phyloP scores from a whole-genome alignment of 208 protist species.

The Acanthamoeba triangularis region DNA sequence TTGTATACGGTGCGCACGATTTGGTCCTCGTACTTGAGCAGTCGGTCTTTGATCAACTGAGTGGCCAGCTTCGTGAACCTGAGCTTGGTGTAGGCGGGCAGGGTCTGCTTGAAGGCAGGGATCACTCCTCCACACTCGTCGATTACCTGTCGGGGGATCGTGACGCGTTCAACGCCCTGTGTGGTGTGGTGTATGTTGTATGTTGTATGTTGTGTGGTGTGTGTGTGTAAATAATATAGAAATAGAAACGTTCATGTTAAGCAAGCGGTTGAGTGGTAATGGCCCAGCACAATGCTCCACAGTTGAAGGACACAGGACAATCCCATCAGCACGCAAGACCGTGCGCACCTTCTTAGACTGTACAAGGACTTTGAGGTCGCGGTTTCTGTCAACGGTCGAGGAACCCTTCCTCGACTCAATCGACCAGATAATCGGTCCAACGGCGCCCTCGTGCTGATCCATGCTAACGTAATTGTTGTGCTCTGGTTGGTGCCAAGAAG shows the following conservation, averaged over 20 bases:
- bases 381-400: neutral
- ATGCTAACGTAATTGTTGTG: constrained; percentile 67
- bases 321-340: neutral
- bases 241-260: neutral
- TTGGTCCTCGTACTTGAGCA: constrained; percentile 76
- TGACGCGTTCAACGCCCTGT: constrained; percentile 59
- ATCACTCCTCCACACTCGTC: constrained; percentile 18
- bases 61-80: constrained; percentile 22
- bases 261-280: too few relatives aligned
- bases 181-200: too few relatives aligned
- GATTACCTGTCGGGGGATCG: neutral
- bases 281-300: too few relatives aligned
- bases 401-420: constrained; percentile 37
- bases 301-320: too few relatives aligned
- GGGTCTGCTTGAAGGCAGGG: constrained; percentile 47
- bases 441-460: constrained; percentile 42
- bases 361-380: constrained; percentile 52
- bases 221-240: neutral
- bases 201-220: neutral
- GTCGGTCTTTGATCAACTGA: constrained; percentile 63
- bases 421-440: constrained; percentile 58
- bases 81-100: constrained; percentile 43
- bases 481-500: neutral
- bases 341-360: constrained; percentile 67
- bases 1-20: constrained; percentile 79